Conservation (phyloP, 2,329 filamentous ascomycete species). For the Pseudocercospora macadamiae region DNA sequence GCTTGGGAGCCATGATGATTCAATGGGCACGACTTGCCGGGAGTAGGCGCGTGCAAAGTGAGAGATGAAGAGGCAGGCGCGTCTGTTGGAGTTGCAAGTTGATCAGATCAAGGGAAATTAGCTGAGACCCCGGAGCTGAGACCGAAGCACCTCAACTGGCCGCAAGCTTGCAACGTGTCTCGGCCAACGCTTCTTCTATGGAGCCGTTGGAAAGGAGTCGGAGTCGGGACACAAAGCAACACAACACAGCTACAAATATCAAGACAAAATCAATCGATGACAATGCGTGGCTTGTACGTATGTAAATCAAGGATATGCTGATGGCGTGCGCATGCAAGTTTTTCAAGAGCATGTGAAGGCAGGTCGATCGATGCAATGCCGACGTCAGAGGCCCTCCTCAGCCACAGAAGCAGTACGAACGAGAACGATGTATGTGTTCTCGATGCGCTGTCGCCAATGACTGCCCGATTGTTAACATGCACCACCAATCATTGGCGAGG, state of each 20-base stretch:
- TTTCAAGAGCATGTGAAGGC: slow-evolving; percentile 1
- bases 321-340: background rate
- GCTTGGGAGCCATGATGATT: slow-evolving; percentile 58
- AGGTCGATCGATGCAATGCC: background rate
- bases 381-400: background rate
- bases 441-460: no score
- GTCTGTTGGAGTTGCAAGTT: background rate
- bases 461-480: no score
- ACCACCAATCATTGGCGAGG: no score
- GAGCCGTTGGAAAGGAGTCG: no score
- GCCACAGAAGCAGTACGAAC: background rate
- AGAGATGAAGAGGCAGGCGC: background rate
- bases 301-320: background rate
- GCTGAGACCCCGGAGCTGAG: no score
- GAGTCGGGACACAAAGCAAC: no score
- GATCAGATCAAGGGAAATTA: background rate
- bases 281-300: background rate
- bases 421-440: no score
- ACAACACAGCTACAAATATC: no score
- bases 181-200: no score
- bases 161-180: background rate
- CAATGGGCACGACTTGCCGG: background rate
- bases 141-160: no score
- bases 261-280: background rate
- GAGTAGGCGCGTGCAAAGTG: background rate